Evolutionary conservation across 345 rosid genomes (phyloP), one percentile per base, ranked within the genome.

Genomic region (Salix caprea): DNA sequence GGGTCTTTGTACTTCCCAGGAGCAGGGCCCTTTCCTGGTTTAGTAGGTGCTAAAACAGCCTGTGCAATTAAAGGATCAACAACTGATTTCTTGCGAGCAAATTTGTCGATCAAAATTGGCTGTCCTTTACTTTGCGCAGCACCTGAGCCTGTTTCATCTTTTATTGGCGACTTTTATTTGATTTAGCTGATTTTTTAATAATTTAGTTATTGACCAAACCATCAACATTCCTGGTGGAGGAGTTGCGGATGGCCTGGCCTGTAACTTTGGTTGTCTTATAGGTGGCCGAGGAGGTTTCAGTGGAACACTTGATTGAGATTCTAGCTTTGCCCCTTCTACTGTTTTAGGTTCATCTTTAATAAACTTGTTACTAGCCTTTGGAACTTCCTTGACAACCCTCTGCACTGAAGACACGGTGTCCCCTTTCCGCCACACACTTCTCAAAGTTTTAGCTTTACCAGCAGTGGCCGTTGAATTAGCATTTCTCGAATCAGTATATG

Each of bases 401-500:
- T 88, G 87, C 78, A 89, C 85, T 40, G 74, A 76, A 30, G 87
- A 87, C 26, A 91, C 90, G 10, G 88, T 77, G 81, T 96, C 99
- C 14, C 99, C 98, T 83, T 92, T 96, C 70, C 92, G 85, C 99
- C 99, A 96, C 72, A 96, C 99, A 76, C 97, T 96, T 91, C 89
- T 96, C 87, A 89, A 73, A 70, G 93, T 84, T 78, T 96, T 93
- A 42, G 87, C 77, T 72, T 85, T 89, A 80, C 77, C 77, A 54
- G 81, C 80, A 26, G 75, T 86, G 14, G 44, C 79, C 7, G 86
- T 82, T 1, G 79, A 70, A 58, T 80, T 81, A 32, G 79, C 84
- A 58, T 78, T 76, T 78, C 64, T 82, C 6, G 77, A 73, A 82
- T 79, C 77, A 79, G 79, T 50, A 80, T 40, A 77, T 61, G 34